Conservation (phyloP, 106 monocot genomes). For the Platanthera guangdongensis region DNA sequence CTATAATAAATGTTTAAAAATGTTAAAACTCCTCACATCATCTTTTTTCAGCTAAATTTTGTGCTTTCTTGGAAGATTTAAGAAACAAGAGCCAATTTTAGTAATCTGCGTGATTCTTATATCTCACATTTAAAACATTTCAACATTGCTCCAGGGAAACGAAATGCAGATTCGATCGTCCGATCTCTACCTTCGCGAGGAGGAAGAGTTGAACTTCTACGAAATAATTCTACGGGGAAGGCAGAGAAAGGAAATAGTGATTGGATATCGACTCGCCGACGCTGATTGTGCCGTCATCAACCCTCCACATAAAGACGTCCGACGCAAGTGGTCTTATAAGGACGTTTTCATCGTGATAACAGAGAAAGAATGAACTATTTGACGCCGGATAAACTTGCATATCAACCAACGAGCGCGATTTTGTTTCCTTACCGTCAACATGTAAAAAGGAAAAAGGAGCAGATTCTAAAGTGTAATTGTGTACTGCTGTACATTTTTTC, state of each 20-base stretch:
- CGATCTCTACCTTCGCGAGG: conserved; percentile 51
- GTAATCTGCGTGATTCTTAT: neutral
- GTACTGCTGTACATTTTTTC: no score
- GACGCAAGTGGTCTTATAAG: conserved; percentile 41
- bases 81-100: neutral
- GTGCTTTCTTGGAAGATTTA: neutral
- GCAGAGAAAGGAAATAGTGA: conserved; percentile 57
- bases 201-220: conserved; percentile 55
- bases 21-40: no score
- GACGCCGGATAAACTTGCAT: no score
- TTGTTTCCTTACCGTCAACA: no score
- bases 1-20: no score
- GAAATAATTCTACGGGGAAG: conserved; percentile 50
- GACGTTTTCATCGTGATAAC: conserved; percentile 64
- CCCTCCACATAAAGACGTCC: conserved; percentile 33
- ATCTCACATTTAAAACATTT: neutral
- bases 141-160: conserved; percentile 38
- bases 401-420: no score
- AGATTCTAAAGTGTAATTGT: no score
- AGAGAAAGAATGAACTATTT: conserved; percentile 42
- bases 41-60: no score
- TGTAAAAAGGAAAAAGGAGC: no score
- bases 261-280: conserved; percentile 45
- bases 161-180: conserved; percentile 55
- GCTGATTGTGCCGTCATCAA: conserved; percentile 52